A percentile compares a stretch with the other conserved stretches of the same genome.
Evolutionary conservation across 768 basidiomycete genomes (phyloP).

Genomic region (Kwoniella mangroviensis): DNA sequence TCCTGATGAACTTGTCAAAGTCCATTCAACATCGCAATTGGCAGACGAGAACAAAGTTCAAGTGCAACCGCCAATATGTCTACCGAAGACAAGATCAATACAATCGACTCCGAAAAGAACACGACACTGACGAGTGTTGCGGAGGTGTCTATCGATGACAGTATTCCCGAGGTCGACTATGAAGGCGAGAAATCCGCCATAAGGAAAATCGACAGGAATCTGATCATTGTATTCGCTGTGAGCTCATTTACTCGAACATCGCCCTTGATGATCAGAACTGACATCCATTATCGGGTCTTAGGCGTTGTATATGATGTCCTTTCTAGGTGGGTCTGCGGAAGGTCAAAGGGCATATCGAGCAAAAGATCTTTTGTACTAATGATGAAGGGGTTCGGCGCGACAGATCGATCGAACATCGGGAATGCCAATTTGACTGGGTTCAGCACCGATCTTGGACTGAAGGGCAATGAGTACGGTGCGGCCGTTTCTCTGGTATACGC

Average conservation of each 20-base stretch:
- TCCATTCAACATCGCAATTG: not conserved
- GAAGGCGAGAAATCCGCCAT: slow-evolving; percentile 10
- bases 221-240: slow-evolving; percentile 13
- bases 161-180: slow-evolving; percentile 2
- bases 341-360: not conserved
- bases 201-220: slow-evolving; percentile 10
- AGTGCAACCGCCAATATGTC: not conserved
- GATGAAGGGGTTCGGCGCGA: not conserved
- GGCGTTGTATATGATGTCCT: slow-evolving; percentile 20
- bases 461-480: slow-evolving; percentile 18
- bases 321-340: slow-evolving; percentile 7
- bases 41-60: not conserved
- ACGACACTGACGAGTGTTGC: not conserved
- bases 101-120: slow-evolving; percentile 5
- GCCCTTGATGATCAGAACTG: not conserved
- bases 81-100: slow-evolving; percentile 1
- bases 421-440: slow-evolving; percentile 14
- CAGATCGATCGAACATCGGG: slow-evolving; percentile 17
- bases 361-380: not conserved
- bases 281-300: not conserved
- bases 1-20: not conserved
- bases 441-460: slow-evolving; percentile 18
- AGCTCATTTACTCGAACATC: not conserved
- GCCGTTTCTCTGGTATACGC: slow-evolving; percentile 70
- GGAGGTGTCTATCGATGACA: slow-evolving; percentile 2